Base-by-base conservation (phyloP, 2,329 filamentous ascomycete genomes). In the Pyrenophora seminiperda region DNA sequence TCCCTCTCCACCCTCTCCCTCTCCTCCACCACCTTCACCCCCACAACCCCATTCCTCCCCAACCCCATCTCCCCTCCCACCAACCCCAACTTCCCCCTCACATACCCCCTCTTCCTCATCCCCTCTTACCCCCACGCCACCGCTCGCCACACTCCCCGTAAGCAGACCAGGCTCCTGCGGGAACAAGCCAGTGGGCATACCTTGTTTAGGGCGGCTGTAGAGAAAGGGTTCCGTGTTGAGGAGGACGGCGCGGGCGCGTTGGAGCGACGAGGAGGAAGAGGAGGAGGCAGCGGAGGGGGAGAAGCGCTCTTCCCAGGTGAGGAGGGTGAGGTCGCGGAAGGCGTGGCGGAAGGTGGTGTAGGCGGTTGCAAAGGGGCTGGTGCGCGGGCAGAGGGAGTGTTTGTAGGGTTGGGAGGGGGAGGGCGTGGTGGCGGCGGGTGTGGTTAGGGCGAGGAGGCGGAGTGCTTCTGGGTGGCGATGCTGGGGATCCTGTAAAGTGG, bases 261-360 rank as follows among this genome's bases (percentile, higher is more conserved):
- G n/a, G n/a, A n/a, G n/a, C n/a, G n/a, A n/a, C n/a, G n/a, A n/a
- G n/a, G n/a, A n/a, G n/a, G n/a, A n/a, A n/a, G n/a, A n/a, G n/a
- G n/a, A n/a, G n/a, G n/a, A n/a, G n/a, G n/a, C n/a, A n/a, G n/a
- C n/a, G n/a, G n/a, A n/a, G 10, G 50, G n/a, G 30, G 65, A 59
- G 47, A 74, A 58, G 13, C 77, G 75, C 33, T 75, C 63, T 51
- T 75, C 69, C 77, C 77, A 79, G 3, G 66, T 41, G 1, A 75
- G 58, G 2, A 70, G 60, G 0, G 76, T 77, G 13, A 73, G 62
- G 52, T 72, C 68, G 41, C 64, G 60, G 68, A 79, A 79, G 6
- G 65, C 59, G 38, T 69, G 62, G 37, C 70, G 67, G 66, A 78
- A 77, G 37, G 59, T 47, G 19, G 58, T 58, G 47, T 70, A 71